Base-by-base conservation (phyloP, 73 alveolate species). In the Paramecium caudatum region DNA sequence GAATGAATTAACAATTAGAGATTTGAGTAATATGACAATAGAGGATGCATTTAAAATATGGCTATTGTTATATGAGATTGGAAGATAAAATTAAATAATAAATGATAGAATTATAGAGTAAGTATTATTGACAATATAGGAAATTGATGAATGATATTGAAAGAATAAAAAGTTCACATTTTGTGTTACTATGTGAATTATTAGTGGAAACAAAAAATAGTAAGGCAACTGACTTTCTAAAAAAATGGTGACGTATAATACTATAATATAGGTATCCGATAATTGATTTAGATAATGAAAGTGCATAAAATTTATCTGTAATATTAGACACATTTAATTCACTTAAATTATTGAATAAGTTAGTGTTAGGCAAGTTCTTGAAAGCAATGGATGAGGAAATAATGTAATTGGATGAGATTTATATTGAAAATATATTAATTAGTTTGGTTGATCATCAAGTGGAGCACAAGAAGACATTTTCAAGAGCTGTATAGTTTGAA, bases 11-110 rank as follows among this genome's bases (percentile, higher is more conserved):
- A 55, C 80, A 0, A 55, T 55, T 5, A 55, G 80, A 23, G 80
- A 55, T 27, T 55, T 55, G 2, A 2, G 46, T 10, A 19, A 37
- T 12, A 55, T 55, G 80, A 25, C 43, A 19, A 55, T 55, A 21
- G 80, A 55, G 23, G 80, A 55, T 55, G 45, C 80, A 55, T 55
- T 55, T 27, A 55, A 19, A 55, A 23, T 55, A 55, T 55, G 80
- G 80, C 30, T 55, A 55, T 55, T 55, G 30, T 25, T 55, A 3
- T 55, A 55, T 55, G 80, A 55, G 45, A 55, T 55, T 7, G 80
- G 80, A 55, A 55, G 80, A 55, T 55, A 39, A 6, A 39, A 6
- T 39, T 9, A 9, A 39, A 39, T 9, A 39, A 6, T 39, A 6
- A 55, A 55, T 55, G 41, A 55, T 19, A 55, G 12, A 55, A 55